Percentiles rank a stretch among this genome's conserved stretches.
Conservation (phyloP, 2,329 filamentous ascomycete species). For the Colletotrichum euphorbiae region DNA sequence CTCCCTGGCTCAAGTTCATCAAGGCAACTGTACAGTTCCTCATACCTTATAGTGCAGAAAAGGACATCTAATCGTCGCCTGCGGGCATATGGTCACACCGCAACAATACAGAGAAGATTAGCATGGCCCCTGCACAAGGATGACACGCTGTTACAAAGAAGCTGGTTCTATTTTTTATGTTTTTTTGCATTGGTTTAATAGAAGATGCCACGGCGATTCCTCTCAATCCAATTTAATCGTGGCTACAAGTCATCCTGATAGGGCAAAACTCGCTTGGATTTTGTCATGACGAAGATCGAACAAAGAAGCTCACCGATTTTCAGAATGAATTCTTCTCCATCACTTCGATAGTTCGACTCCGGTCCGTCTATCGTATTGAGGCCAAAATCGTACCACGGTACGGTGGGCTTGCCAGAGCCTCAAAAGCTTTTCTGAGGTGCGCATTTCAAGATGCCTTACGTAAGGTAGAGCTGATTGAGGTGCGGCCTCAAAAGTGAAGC, state of each 20-base stretch:
- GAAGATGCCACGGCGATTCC: neutral
- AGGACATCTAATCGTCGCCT: neutral
- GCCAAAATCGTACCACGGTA: neutral
- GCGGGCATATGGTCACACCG: constrained; percentile 7
- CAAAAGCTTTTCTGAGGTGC: neutral
- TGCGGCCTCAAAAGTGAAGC: constrained; percentile 2
- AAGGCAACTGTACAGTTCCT: neutral
- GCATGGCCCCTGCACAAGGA: constrained; percentile 22
- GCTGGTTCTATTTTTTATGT: neutral
- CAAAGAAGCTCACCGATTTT: neutral
- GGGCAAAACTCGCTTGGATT: neutral
- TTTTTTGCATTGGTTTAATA: too few relatives aligned
- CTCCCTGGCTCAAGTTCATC: neutral
- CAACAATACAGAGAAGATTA: constrained; percentile 23
- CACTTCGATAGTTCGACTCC: neutral
- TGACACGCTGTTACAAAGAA: neutral
- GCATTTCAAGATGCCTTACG: neutral
- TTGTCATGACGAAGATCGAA: constrained; percentile 1
- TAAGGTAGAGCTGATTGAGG: neutral
- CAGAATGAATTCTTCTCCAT: neutral
- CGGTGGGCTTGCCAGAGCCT: neutral
- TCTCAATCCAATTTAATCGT: neutral
- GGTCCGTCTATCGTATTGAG: neutral
- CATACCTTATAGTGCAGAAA: neutral
- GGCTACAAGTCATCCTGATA: neutral